These are phyloP conservation scores for Gynostemma pentaphyllum DNA, from an alignment of 306 rosid genomes.

Conservation along the genomic window DNA sequence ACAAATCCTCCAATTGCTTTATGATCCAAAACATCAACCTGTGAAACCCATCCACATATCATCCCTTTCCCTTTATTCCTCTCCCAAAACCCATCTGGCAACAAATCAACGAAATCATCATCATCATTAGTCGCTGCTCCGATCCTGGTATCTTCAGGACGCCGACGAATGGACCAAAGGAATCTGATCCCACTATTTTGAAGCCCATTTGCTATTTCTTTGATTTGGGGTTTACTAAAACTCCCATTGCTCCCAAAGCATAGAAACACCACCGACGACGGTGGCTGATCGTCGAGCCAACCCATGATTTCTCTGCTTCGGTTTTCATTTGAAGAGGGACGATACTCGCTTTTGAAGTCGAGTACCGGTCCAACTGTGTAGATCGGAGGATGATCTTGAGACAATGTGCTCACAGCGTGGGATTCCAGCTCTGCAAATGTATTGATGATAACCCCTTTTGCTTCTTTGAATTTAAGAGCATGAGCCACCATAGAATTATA, in stretches of 20 bases:
- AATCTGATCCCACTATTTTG: not conserved
- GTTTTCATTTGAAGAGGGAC: not conserved
- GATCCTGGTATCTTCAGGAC: not conserved
- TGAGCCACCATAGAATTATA: not conserved
- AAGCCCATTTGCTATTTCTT: not conserved
- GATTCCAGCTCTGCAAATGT: slow-evolving; percentile 2
- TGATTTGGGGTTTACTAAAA: not conserved
- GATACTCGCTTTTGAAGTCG: slow-evolving; percentile 5
- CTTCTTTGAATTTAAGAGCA: not conserved
- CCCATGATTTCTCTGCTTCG: not conserved
- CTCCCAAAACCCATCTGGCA: slow-evolving; percentile 11
- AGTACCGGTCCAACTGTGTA: slow-evolving; percentile 48
- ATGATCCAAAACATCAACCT: slow-evolving; percentile 16
- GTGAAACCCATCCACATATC: slow-evolving; percentile 27
- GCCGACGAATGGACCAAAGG: not conserved
- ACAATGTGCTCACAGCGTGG: not conserved
- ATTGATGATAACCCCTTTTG: slow-evolving; percentile 7
- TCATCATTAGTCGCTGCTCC: slow-evolving; percentile 6
- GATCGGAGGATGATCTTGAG: slow-evolving; percentile 19
- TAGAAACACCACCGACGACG: slow-evolving; percentile 43
- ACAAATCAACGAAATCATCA: not conserved
- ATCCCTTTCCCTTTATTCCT: slow-evolving; percentile 18
- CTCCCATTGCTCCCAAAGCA: slow-evolving; percentile 21
- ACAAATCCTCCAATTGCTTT: slow-evolving; percentile 26
- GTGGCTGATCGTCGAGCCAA: slow-evolving; percentile 43